These are phyloP conservation scores for Heritiera littoralis DNA, from an alignment of 345 rosid genomes.

Conservation along the genomic window DNA sequence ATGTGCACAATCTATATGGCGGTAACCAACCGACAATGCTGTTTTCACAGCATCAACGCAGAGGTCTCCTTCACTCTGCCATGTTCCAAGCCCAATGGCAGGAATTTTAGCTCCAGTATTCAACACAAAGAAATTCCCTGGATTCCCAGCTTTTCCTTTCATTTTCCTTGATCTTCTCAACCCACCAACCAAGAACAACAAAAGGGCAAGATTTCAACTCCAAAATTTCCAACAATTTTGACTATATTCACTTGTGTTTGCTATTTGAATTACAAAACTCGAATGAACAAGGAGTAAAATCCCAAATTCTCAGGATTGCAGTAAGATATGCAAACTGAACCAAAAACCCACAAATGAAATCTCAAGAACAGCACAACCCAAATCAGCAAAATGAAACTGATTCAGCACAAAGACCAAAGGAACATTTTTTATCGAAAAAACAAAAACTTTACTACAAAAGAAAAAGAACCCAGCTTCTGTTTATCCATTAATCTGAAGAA, in stretches of 20 bases:
- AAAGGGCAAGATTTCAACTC: constrained; percentile 6
- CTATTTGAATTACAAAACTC: not conserved
- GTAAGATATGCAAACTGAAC: constrained; percentile 5
- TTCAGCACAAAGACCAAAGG: constrained; percentile 5
- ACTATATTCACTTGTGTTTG: not conserved
- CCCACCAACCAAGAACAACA: constrained; percentile 3
- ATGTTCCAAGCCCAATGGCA: constrained; percentile 63
- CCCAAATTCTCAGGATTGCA: not conserved
- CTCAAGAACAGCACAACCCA: constrained; percentile 19
- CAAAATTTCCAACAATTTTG: not conserved
- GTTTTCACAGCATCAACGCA: constrained; percentile 58
- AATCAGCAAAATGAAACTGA: not conserved
- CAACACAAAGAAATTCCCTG: constrained; percentile 44
- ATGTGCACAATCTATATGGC: constrained; percentile 67
- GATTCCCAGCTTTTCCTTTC: constrained; percentile 45
- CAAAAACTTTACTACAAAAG: constrained; percentile 8
- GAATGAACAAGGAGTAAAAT: not conserved
- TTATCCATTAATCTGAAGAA: constrained; percentile 22
- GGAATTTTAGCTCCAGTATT: constrained; percentile 65
- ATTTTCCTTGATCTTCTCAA: constrained; percentile 27
- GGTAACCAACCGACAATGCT: constrained; percentile 58
- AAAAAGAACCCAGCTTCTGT: constrained; percentile 6
- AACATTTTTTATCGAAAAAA: constrained; percentile 1
- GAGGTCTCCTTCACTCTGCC: constrained; percentile 66
- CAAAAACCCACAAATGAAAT: constrained; percentile 18